Percentiles rank a stretch among this genome's conserved stretches.
Conservation (phyloP, 768 basidiomycete species). For the Naganishia friedmannii region DNA sequence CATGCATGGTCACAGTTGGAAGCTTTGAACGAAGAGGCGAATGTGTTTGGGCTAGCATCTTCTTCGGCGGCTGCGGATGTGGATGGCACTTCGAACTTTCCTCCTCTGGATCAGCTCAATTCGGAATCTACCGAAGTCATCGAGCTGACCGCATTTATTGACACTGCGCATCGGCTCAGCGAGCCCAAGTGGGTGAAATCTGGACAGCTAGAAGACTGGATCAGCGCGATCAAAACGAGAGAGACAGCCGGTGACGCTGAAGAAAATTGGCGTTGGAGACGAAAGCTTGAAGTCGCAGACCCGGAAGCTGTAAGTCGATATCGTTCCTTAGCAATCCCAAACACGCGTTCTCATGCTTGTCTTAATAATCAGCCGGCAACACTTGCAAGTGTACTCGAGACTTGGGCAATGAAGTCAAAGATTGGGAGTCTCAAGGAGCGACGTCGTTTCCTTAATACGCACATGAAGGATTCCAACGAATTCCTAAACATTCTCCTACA, state of each 20-base stretch:
- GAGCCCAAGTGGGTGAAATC: slow-evolving; percentile 97
- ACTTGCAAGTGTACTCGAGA: slow-evolving; percentile 81
- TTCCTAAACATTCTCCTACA: slow-evolving; percentile 88
- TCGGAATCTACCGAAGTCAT: slow-evolving; percentile 21
- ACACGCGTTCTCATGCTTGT: slow-evolving; percentile 4
- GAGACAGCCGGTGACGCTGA: slow-evolving; percentile 30
- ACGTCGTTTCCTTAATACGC: slow-evolving; percentile 81
- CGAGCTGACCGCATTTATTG: slow-evolving; percentile 69
- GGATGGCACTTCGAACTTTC: slow-evolving; percentile 27
- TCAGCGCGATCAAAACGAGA: slow-evolving; percentile 54
- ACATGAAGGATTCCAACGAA: slow-evolving; percentile 80
- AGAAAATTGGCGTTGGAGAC: slow-evolving; percentile 65
- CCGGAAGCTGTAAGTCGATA: slow-evolving; percentile 78
- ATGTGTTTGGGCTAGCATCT: slow-evolving; percentile 30
- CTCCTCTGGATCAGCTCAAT: slow-evolving; percentile 19
- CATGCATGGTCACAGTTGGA: slow-evolving; percentile 31
- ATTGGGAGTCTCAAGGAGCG: slow-evolving; percentile 72
- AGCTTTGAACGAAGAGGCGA: slow-evolving; percentile 33
- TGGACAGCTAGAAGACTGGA: slow-evolving; percentile 90
- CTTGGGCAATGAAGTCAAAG: slow-evolving; percentile 81
- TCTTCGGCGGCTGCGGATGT: slow-evolving; percentile 28
- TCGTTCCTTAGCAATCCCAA: neutral
- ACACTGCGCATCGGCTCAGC: slow-evolving; percentile 80
- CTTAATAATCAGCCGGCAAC: slow-evolving; percentile 69
- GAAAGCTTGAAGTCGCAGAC: slow-evolving; percentile 84